Base-by-base conservation (phyloP, 305 asterid species). In the Withania somnifera region DNA sequence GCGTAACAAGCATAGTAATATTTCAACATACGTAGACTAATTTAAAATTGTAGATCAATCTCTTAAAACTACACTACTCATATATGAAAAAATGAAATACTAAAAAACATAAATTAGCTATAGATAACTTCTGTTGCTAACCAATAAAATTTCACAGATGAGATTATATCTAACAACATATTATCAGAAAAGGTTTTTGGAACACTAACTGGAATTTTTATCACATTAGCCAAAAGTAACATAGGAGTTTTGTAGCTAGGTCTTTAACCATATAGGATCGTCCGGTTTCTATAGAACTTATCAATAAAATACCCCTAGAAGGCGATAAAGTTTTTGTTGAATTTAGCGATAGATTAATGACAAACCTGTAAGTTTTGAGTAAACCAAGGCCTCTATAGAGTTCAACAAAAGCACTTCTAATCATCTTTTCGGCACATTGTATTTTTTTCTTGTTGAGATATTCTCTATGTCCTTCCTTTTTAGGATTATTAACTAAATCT, bases 391-490 rank as follows among this genome's bases (percentile, higher is more conserved):
- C 99, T 75, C 89, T 87, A 36, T 92, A 92, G 51, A 95, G 94
- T 78, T 95, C 99, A 60, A 95, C 97, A 91, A 90, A 93, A 34
- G 95, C 98, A 42, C 94, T 91, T 84, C 99, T 83, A 38, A 93
- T 92, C 98, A 92, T 92, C 87, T 95, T 95, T 53, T 91, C 95
- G 42, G 97, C 98, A 81, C 92, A 89, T 63, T 95, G 97, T 11
- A 92, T 90, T 85, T 95, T 92, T 87, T 87, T 91, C 17, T 91
- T 82, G 84, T 89, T 91, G 32, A 93, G 81, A 75, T 69, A 78
- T 28, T 89, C 93, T 57, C 91, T 91, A 7, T 87, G 84, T 0
- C 86, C 87, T 11, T 84, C 94, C 69, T 90, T 95, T 85, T 91
- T 92, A 0, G 96, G 93, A 76, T 91, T 89, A 83, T 87, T 93